Evolutionary conservation across 495 filamentous ascomycete genomes (phyloP), one percentile per base, ranked within the genome.

Genomic region (Pseudotulostoma volvatum): DNA sequence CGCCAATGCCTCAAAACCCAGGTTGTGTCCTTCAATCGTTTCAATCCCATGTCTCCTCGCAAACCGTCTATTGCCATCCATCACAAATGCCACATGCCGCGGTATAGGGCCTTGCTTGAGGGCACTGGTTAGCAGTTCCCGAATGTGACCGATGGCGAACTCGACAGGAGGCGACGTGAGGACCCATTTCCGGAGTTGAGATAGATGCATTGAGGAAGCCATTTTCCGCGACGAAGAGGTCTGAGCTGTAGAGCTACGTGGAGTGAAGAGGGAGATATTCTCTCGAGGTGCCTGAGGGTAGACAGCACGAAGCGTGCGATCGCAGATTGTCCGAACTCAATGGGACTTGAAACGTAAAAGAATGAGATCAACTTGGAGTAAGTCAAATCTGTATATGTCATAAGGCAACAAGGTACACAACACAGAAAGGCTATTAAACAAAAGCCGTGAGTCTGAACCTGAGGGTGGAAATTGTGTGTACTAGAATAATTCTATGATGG

Each of bases 1-100:
- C 30, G 87, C 92, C 31, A 97, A 66, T 15, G 90, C 86, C 60
- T 97, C 90, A 50, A 96, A 97, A 4, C 90, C 90, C 45, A 94
- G 59, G 51, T 90, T 84, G 55, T 97, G 90, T n/a, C 90, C 90
- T 60, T 97, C 86, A 28, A 94, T 79, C 0, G 86, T 93, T 68
- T 97, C 90, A 50, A 97, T 93, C 35, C 88, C 76, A 61, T 88
- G 84, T 34, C 66, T 78, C 36, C 83, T 68, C 1, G 90, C 90
- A 57, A 90, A 97, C 15, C 90, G 75, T 36, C 90, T 65, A 55
- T 97, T 97, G 28, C 90, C 90, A 57, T 97, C 90, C 92, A 96
- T 96, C 40, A 94, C 86, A 50, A 97, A 96, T 4, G 90, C 90
- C 37, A 97, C 74, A 74, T 97, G 90, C 45, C 79, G 74, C 9